These are phyloP conservation scores for Hsuehochloa calcarea DNA, from an alignment of 176 grass and related monocot genomes.

Conservation along the genomic window DNA sequence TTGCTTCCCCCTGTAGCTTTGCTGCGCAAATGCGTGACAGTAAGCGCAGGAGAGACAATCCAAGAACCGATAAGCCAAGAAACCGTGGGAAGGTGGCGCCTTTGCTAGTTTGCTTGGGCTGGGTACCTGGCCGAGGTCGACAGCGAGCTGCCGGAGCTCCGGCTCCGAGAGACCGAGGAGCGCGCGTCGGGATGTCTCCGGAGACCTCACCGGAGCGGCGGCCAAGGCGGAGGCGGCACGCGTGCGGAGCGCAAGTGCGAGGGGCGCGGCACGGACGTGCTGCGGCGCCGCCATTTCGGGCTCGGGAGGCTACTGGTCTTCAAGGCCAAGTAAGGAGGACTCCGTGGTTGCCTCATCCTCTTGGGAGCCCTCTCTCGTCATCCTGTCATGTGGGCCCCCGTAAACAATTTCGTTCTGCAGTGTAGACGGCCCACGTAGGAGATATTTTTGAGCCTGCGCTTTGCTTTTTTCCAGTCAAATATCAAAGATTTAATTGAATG, in stretches of 20 bases:
- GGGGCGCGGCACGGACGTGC: constrained; percentile 51
- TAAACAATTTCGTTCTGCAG: too few species aligned
- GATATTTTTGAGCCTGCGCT: too few species aligned
- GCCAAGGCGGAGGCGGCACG: constrained; percentile 39
- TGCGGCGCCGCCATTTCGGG: constrained; percentile 64
- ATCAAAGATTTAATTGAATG: too few species aligned
- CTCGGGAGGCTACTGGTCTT: background rate
- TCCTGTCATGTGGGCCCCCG: too few species aligned
- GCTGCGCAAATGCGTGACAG: constrained; percentile 30
- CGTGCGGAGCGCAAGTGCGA: constrained; percentile 19
- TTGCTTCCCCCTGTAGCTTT: constrained; percentile 93
- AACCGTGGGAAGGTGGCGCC: background rate
- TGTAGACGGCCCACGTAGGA: too few species aligned
- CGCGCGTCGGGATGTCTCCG: constrained; percentile 45
- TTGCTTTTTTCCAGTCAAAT: too few species aligned
- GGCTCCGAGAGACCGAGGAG: constrained; percentile 80
- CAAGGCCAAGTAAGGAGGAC: too few species aligned
- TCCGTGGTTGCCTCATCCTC: too few species aligned
- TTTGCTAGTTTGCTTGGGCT: background rate
- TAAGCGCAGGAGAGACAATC: background rate
- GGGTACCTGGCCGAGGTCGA: constrained; percentile 69
- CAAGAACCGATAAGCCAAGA: background rate
- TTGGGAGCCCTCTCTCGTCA: too few species aligned
- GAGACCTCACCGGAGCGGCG: constrained; percentile 5
- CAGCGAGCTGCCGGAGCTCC: constrained; percentile 75